Evolutionary conservation across 2,329 filamentous ascomycete genomes (phyloP).

Genomic region (Zymoseptoria crescenta): DNA sequence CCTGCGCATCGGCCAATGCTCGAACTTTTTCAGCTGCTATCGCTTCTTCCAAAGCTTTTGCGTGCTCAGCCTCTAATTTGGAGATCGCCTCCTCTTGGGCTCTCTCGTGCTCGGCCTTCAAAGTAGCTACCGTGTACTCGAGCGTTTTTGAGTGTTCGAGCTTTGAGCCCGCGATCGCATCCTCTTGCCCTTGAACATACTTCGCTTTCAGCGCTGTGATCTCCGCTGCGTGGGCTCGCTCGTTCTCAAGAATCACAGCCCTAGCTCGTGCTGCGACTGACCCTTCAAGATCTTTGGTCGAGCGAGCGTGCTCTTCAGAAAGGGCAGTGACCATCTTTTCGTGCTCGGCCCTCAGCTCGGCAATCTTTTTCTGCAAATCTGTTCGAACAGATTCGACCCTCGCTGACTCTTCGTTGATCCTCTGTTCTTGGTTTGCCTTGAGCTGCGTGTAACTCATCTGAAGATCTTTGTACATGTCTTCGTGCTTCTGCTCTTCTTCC

Average conservation of each 20-base stretch:
- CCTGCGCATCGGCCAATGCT: not conserved
- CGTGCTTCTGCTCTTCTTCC: constrained; percentile 17
- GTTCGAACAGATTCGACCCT: not conserved
- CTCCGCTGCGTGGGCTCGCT: constrained; percentile 4
- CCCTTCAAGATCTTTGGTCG: constrained; percentile 13
- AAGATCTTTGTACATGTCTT: constrained; percentile 17
- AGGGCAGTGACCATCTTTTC: constrained; percentile 5
- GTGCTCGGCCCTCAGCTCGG: constrained; percentile 11
- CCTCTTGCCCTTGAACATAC: constrained; percentile 1
- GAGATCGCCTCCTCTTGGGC: not conserved
- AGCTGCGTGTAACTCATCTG: constrained; percentile 11
- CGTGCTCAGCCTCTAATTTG: constrained; percentile 8
- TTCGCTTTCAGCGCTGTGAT: constrained; percentile 5
- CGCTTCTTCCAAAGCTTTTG: constrained; percentile 6
- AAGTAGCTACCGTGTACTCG: not conserved
- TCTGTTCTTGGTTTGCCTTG: constrained; percentile 10
- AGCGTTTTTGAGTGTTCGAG: constrained; percentile 4
- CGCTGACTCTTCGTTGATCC: not conserved
- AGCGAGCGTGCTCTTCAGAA: constrained; percentile 11
- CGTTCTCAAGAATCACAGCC: constrained; percentile 2
- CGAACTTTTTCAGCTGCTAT: not conserved
- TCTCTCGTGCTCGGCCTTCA: constrained; percentile 5
- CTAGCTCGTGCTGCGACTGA: constrained; percentile 11
- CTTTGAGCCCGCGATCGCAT: constrained; percentile 6
- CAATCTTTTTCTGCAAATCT: constrained; percentile 4